Base-by-base conservation (phyloP, 768 basidiomycete species). In the Calocybe indica region DNA sequence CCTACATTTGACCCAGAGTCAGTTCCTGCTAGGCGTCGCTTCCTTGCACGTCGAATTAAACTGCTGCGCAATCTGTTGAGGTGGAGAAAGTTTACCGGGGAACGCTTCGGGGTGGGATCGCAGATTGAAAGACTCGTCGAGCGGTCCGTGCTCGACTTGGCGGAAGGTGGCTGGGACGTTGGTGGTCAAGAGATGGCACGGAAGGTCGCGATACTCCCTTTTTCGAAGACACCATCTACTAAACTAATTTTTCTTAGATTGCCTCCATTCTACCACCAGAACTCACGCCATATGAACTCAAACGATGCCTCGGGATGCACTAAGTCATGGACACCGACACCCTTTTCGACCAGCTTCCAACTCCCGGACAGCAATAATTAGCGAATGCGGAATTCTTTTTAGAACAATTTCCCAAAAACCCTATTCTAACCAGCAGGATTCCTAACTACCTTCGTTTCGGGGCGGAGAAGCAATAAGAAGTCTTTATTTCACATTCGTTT, bases 161-260 rank as follows among this genome's bases (percentile, higher is more conserved):
- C 91, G 5, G 75, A 80, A 51, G 76, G 73, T 47, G 87, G 86
- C 7, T 96, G 92, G 93, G 89, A 91, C 37, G 85, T 89, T 34
- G 92, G 93, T 8, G 91, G 91, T 2, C 76, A 84, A 62, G 79
- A 79, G 35, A 65, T 78, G 49, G 68, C 78, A 48, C 69, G 65
- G 29, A 79, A 78, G 76, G 89, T 89, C 51, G 53, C 40, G 15
- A 22, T 31, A 38, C 32, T 15, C 50, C 41, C 58, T 63, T 8
- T 48, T 33, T 36, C n/a, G 30, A 8, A 43, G 32, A 13, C n/a
- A n/a, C 48, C 8, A 32, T 28, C n/a, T 37, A 29, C 43, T 45
- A 13, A 46, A 34, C 6, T 28, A 43, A 43, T 30, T 28, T 33
- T 38, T 14, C 40, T 6, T 44, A 76, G 74, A 62, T 69, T 43